A percentile compares a stretch with the other conserved stretches of the same genome.
phyloP scores from a whole-genome alignment of 2,329 filamentous ascomycete genomes.

The Penicillium nordicum region DNA sequence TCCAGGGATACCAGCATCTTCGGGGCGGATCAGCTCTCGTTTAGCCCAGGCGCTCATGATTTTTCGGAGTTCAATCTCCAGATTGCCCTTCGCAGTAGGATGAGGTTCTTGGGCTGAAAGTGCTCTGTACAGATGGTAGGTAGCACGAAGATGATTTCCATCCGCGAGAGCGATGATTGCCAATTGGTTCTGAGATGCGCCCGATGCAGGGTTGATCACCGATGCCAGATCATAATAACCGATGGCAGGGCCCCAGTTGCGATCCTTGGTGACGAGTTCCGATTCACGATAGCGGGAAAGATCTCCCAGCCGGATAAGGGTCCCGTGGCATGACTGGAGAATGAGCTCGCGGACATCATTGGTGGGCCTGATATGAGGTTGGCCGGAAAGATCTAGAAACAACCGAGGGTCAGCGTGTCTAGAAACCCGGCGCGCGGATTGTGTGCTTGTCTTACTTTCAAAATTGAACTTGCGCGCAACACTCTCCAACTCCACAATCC shows the following conservation, averaged over 20 bases:
- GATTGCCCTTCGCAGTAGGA: constrained; percentile 68
- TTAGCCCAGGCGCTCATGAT: constrained; percentile 57
- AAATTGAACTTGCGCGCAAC: constrained; percentile 53
- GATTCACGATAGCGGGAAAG: constrained; percentile 78
- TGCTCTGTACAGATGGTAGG: constrained; percentile 87
- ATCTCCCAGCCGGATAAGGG: constrained; percentile 83
- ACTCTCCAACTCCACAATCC: constrained; percentile 56
- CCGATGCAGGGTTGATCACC: constrained; percentile 72
- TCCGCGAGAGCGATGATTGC: constrained; percentile 77
- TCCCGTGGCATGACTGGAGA: constrained; percentile 72
- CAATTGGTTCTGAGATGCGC: constrained; percentile 83
- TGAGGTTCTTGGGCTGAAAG: constrained; percentile 72
- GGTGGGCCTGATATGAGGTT: constrained; percentile 47
- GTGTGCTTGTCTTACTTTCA: constrained; percentile 35
- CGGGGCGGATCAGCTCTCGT: constrained; percentile 47
- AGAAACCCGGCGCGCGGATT: neutral
- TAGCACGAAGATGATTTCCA: constrained; percentile 74
- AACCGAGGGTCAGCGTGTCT: constrained; percentile 7
- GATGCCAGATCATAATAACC: constrained; percentile 82
- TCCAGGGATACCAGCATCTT: constrained; percentile 48
- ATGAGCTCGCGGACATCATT: constrained; percentile 57
- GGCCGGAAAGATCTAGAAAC: constrained; percentile 41
- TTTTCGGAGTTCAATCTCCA: constrained; percentile 75
- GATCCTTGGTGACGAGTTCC: constrained; percentile 68
- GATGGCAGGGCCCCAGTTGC: constrained; percentile 74